A percentile compares a stretch with the other conserved stretches of the same genome.
phyloP scores from a whole-genome alignment of 2,329 filamentous ascomycete genomes.

The Xylaria sp. region DNA sequence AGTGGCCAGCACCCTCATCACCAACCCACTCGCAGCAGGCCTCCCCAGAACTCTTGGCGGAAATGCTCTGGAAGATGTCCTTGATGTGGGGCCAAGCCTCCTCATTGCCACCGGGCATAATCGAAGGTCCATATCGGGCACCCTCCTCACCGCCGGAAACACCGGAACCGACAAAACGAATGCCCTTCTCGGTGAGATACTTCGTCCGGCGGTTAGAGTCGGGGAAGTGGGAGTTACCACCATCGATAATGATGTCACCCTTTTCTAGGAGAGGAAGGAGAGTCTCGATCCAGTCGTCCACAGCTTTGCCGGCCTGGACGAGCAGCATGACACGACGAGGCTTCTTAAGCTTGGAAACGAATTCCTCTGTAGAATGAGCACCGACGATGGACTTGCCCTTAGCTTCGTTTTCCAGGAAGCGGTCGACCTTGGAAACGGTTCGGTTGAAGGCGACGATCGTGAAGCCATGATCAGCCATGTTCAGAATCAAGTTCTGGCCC shows the following conservation, averaged over 20 bases:
- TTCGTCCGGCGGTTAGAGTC: constrained; percentile 97
- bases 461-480: constrained; percentile 92
- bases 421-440: constrained; percentile 97
- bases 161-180: constrained; percentile 95
- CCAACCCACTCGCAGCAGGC: constrained; percentile 99
- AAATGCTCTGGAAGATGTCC: constrained; percentile 97
- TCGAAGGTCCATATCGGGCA: constrained; percentile 94
- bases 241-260: constrained; percentile 99
- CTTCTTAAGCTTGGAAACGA: constrained; percentile 95
- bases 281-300: constrained; percentile 98
- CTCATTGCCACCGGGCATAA: constrained; percentile 99
- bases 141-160: constrained; percentile 99
- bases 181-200: constrained; percentile 87
- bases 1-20: constrained; percentile 99
- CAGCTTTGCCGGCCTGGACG: constrained; percentile 97
- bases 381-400: constrained; percentile 96
- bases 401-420: constrained; percentile 89
- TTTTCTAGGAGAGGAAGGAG: constrained; percentile 84
- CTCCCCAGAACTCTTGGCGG: constrained; percentile 97
- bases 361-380: constrained; percentile 93
- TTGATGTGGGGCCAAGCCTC: constrained; percentile 98
- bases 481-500: constrained; percentile 89
- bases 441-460: constrained; percentile 99
- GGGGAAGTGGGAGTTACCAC: constrained; percentile 99
- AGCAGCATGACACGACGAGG: constrained; percentile 98